Evolutionary conservation across 192 early-diverging fungal genomes (phyloP).

Genomic region (Glomus cerebriforme): DNA sequence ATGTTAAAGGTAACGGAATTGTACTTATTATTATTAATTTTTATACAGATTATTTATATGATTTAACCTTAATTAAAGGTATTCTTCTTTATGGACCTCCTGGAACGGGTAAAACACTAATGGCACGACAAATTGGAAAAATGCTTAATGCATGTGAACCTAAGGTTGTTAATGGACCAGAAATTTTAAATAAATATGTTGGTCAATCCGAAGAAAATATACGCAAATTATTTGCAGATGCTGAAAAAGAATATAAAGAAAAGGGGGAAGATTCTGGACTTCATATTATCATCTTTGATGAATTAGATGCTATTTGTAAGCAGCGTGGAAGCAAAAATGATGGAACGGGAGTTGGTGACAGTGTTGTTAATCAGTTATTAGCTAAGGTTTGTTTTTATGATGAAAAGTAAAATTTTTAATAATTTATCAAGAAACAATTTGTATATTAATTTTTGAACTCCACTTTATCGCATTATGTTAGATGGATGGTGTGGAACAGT

Average conservation of each 20-base stretch:
- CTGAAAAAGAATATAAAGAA: constrained; percentile 93
- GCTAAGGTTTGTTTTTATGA: constrained; percentile 67
- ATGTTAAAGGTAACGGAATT: constrained; percentile 72
- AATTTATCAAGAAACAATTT: no score
- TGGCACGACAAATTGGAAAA: constrained; percentile 98
- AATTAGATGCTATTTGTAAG: constrained; percentile 98
- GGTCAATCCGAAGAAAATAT: constrained; percentile 97
- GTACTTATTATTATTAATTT: background rate
- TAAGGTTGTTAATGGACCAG: constrained; percentile 94
- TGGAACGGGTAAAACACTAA: constrained; percentile 96
- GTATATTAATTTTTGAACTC: no score
- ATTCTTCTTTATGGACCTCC: constrained; percentile 90
- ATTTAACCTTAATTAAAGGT: constrained; percentile 33
- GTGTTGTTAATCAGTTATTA: constrained; percentile 95
- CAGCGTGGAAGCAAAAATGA: constrained; percentile 92
- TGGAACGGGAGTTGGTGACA: constrained; percentile 94
- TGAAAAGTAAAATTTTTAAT: background rate
- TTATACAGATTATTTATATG: background rate
- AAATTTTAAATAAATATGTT: constrained; percentile 95
- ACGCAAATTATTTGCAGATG: constrained; percentile 92
- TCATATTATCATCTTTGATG: constrained; percentile 99
- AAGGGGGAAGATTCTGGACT: constrained; percentile 87
- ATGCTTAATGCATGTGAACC: constrained; percentile 97
- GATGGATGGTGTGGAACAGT: constrained; percentile 98
- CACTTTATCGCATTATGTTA: no score